phyloP scores from a whole-genome alignment of 2,329 filamentous ascomycete genomes.

The Calonectria fujianensis region DNA sequence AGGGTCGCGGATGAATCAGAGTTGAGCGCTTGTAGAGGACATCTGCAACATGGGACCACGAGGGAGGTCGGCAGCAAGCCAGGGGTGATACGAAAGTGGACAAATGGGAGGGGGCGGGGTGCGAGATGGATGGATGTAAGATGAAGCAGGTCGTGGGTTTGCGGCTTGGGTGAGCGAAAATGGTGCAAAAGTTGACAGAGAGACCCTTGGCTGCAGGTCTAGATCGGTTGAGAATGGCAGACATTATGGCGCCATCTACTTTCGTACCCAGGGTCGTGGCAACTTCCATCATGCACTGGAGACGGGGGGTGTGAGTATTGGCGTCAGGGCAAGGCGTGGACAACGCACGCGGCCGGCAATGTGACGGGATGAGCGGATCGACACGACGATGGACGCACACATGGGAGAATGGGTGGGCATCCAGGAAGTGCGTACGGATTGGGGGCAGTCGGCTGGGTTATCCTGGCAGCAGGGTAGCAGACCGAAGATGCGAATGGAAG shows the following conservation, averaged over 20 bases:
- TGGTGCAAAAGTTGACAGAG: constrained; percentile 8
- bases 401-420: constrained; percentile 31
- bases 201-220: constrained; percentile 27
- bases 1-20: constrained; percentile 40
- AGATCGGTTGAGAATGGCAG: constrained; percentile 35
- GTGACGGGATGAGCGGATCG: constrained; percentile 35
- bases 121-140: constrained; percentile 45
- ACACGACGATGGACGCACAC: constrained; percentile 20
- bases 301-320: constrained; percentile 24
- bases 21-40: constrained; percentile 37
- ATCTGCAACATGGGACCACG: constrained; percentile 34
- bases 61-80: constrained; percentile 30
- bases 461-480: constrained; percentile 1
- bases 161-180: constrained; percentile 24
- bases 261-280: constrained; percentile 18
- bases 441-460: constrained; percentile 16
- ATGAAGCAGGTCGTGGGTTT: constrained; percentile 40
- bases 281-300: constrained; percentile 25
- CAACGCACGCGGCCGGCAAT: constrained; percentile 19
- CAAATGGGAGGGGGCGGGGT: constrained; percentile 25
- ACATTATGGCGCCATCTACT: constrained; percentile 34
- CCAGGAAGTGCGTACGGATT: constrained; percentile 25
- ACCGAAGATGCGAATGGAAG: constrained; percentile 17
- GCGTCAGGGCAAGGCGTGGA: constrained; percentile 14
- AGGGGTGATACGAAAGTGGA: constrained; percentile 30